These are phyloP conservation scores for Erythrophleum fordii DNA, from an alignment of 306 rosid genomes.

Conservation along the genomic window DNA sequence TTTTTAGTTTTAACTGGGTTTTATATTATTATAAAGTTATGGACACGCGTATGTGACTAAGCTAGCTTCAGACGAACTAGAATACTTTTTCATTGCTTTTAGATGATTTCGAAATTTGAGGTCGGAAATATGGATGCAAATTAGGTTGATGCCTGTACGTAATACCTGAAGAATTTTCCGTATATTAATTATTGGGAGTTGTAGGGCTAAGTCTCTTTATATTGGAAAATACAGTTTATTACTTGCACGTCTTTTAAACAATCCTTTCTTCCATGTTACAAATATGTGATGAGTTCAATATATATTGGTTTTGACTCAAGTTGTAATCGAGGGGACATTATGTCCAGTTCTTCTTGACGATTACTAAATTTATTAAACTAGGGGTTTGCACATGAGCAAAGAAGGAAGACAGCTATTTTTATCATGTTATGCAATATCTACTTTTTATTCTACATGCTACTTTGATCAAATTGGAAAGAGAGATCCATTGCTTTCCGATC, in stretches of 20 bases:
- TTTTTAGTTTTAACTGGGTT: neutral
- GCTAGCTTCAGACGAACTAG: neutral
- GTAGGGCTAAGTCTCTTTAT: neutral
- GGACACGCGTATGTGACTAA: slow-evolving; percentile 16
- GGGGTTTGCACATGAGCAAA: slow-evolving; percentile 21
- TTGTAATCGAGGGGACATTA: neutral
- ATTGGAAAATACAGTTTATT: slow-evolving; percentile 17
- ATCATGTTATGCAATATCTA: neutral
- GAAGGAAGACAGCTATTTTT: slow-evolving; percentile 21
- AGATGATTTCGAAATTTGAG: slow-evolving; percentile 11
- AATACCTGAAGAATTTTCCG: slow-evolving; percentile 9
- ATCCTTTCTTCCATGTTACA: slow-evolving; percentile 23
- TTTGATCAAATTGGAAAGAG: neutral
- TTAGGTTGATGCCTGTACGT: slow-evolving; percentile 26
- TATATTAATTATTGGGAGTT: slow-evolving; percentile 35
- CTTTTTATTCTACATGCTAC: neutral
- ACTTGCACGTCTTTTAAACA: slow-evolving; percentile 47
- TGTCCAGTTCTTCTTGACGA: slow-evolving; percentile 9
- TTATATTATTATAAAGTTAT: neutral
- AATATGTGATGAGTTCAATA: slow-evolving; percentile 30
- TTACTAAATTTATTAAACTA: neutral
- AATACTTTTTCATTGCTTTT: neutral
- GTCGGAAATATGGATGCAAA: slow-evolving; percentile 25
- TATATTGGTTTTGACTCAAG: slow-evolving; percentile 32
- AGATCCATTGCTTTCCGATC: neutral